Evolutionary conservation across 164 flowering plant genomes (phyloP).

Genomic region (Nymphaea colorata): DNA sequence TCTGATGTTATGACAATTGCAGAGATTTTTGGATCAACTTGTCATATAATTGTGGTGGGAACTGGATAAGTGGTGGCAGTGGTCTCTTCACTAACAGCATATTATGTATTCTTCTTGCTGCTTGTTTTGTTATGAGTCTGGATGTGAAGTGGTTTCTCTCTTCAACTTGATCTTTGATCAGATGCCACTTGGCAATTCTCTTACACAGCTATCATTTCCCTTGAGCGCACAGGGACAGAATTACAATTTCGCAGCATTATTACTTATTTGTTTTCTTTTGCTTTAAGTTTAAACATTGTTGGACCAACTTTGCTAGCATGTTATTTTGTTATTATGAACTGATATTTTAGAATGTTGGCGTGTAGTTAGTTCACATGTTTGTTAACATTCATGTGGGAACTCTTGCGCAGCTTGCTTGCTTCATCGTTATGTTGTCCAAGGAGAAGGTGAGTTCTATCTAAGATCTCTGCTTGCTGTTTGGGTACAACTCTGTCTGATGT

Average conservation of each 20-base stretch:
- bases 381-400: neutral
- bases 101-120: neutral
- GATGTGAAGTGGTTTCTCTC: neutral
- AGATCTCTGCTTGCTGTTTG: neutral
- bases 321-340: neutral
- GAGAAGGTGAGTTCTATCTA: neutral
- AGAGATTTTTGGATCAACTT: conserved; percentile 29
- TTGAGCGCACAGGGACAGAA: neutral
- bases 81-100: neutral
- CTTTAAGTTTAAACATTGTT: no score
- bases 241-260: neutral
- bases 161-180: no score
- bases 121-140: neutral
- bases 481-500: neutral
- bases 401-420: neutral
- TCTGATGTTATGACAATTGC: conserved; percentile 94
- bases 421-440: neutral
- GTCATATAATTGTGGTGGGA: neutral
- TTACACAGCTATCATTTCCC: neutral
- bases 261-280: neutral
- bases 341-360: neutral
- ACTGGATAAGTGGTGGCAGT: neutral
- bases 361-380: neutral
- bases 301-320: neutral
- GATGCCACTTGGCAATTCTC: neutral